A percentile compares a stretch with the other conserved stretches of the same genome.
Conservation (phyloP, 805 yeast species). For the Teunomyces barrocoloradensis region DNA sequence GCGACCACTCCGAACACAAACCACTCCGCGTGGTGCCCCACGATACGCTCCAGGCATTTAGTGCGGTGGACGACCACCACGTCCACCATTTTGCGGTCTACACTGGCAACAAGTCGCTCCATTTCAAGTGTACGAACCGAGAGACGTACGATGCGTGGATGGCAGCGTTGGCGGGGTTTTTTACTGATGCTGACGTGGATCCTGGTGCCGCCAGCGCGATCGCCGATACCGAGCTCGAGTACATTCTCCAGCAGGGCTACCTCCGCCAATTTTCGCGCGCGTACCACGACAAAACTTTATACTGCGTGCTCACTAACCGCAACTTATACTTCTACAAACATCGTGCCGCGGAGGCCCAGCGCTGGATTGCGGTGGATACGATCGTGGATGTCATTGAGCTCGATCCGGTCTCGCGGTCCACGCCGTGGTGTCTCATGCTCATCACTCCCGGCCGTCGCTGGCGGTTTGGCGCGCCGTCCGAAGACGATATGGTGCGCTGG, state of each 20-base stretch:
- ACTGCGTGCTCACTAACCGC: conserved; percentile 42
- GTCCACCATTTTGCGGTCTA: conserved; percentile 21
- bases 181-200: neutral
- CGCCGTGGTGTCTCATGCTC: conserved; percentile 44
- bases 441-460: conserved; percentile 42
- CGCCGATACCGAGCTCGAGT: conserved; percentile 12
- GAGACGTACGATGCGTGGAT: conserved; percentile 17
- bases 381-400: conserved; percentile 49
- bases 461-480: conserved; percentile 43
- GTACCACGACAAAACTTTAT: conserved; percentile 45
- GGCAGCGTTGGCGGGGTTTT: conserved; percentile 7
- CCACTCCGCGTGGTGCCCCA: conserved; percentile 31
- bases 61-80: conserved; percentile 14
- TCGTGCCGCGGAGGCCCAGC: conserved; percentile 19
- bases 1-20: conserved; percentile 36
- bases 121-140: conserved; percentile 14
- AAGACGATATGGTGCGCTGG: conserved; percentile 49
- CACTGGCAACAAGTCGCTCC: conserved; percentile 21
- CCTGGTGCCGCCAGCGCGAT: too few species aligned
- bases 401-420: conserved; percentile 44
- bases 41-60: conserved; percentile 17
- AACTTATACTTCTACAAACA: conserved; percentile 41
- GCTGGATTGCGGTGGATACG: conserved; percentile 28
- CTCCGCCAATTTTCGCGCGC: conserved; percentile 39
- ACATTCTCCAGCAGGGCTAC: conserved; percentile 39